Conservation (phyloP, 1,284 basidiomycete genomes). For the Macrocystidia cucumis region DNA sequence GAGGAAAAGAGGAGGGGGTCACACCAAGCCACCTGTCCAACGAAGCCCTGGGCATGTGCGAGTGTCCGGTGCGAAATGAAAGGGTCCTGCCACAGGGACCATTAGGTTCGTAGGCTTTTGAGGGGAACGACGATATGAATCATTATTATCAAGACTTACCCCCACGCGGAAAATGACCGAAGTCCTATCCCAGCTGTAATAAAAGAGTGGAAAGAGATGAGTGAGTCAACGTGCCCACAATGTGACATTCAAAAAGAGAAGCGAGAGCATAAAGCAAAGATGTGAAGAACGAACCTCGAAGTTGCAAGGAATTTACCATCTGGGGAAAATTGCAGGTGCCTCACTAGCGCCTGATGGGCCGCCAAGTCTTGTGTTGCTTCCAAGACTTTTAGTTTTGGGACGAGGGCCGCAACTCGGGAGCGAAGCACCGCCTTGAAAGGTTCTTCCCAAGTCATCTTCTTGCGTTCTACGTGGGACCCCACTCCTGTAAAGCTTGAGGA, state of each 20-base stretch:
- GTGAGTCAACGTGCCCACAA: neutral
- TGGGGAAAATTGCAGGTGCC: slow-evolving; percentile 67
- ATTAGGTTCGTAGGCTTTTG: neutral
- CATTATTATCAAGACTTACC: slow-evolving; percentile 31
- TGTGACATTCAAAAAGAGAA: no score
- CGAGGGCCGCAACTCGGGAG: slow-evolving; percentile 46
- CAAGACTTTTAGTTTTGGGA: slow-evolving; percentile 50
- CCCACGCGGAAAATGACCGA: slow-evolving; percentile 67
- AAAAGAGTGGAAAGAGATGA: slow-evolving; percentile 7
- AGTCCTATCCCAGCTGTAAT: slow-evolving; percentile 66
- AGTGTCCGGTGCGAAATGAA: slow-evolving; percentile 56
- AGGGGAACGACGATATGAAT: slow-evolving; percentile 5
- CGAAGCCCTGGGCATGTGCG: slow-evolving; percentile 67
- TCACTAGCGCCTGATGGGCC: slow-evolving; percentile 57
- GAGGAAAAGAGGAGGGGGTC: slow-evolving; percentile 5
- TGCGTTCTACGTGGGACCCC: slow-evolving; percentile 14
- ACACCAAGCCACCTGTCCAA: slow-evolving; percentile 74
- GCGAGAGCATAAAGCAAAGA: neutral
- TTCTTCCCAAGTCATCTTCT: slow-evolving; percentile 22
- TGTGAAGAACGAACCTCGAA: slow-evolving; percentile 38
- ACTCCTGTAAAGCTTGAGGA: slow-evolving; percentile 36
- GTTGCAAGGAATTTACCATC: slow-evolving; percentile 65
- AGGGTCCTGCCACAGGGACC: slow-evolving; percentile 32
- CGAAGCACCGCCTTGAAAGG: slow-evolving; percentile 33
- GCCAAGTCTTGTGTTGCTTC: slow-evolving; percentile 53